A percentile compares a stretch with the other conserved stretches of the same genome.
These are phyloP conservation scores for Nakazawaea anatomiae DNA, from an alignment of 805 yeast species.

Conservation along the genomic window DNA sequence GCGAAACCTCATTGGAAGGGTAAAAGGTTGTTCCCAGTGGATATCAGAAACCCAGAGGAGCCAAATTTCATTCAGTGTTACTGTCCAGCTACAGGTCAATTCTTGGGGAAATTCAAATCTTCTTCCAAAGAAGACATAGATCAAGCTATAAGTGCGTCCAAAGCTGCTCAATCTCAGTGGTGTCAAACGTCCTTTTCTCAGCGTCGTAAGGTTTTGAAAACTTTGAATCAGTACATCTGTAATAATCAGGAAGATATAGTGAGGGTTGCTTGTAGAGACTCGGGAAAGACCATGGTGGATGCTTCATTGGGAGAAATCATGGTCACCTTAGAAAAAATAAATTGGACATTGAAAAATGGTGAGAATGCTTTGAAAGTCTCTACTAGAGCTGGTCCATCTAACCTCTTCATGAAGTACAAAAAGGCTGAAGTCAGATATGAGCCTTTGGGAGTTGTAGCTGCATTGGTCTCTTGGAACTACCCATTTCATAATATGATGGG, in stretches of 20 bases:
- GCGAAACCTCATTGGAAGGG: constrained; percentile 93
- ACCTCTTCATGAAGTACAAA: constrained; percentile 80
- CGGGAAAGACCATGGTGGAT: constrained; percentile 93
- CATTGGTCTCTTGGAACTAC: constrained; percentile 94
- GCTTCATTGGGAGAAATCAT: constrained; percentile 95
- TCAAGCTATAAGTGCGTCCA: constrained; percentile 45
- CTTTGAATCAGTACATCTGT: constrained; percentile 65
- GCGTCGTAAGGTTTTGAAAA: constrained; percentile 64
- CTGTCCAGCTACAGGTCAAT: constrained; percentile 96
- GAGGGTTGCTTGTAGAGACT: constrained; percentile 90
- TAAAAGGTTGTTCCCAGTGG: constrained; percentile 60
- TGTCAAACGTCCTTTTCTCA: constrained; percentile 49
- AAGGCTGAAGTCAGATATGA: constrained; percentile 92
- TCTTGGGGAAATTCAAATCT: constrained; percentile 64
- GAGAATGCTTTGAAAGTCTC: constrained; percentile 65
- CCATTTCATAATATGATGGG: constrained; percentile 94
- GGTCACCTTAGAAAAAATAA: constrained; percentile 89
- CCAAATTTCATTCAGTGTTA: constrained; percentile 71
- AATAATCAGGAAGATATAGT: constrained; percentile 85
- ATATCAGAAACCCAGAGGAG: constrained; percentile 52
- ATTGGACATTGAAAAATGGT: constrained; percentile 87
- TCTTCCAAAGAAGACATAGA: constrained; percentile 71
- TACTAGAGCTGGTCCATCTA: constrained; percentile 81
- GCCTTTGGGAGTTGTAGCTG: constrained; percentile 85
- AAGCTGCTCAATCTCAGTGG: constrained; percentile 50